Evolutionary conservation across 2,329 filamentous ascomycete species (phyloP).

Genomic region (Phialocephala sp.): DNA sequence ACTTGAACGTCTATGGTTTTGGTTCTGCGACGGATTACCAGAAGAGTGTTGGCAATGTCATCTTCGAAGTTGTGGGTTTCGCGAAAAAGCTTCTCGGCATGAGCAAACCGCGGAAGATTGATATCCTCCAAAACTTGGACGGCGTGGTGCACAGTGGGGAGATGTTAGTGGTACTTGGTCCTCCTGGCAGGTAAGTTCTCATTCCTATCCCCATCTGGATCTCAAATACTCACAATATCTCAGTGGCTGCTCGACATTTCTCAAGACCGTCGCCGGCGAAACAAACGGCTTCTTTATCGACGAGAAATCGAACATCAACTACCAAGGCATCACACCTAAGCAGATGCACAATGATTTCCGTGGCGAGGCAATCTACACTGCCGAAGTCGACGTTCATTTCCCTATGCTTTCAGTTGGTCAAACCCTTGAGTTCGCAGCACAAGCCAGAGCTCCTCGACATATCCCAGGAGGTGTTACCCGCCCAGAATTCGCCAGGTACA

Average conservation of each 20-base stretch:
- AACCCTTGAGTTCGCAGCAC: constrained; percentile 74
- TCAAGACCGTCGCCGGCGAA: constrained; percentile 62
- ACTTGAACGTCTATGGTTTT: constrained; percentile 72
- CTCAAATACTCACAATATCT: background rate
- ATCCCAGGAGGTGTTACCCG: constrained; percentile 64
- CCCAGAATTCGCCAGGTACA: constrained; percentile 51
- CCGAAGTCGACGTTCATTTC: constrained; percentile 77
- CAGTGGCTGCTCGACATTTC: constrained; percentile 63
- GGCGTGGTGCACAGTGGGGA: constrained; percentile 67
- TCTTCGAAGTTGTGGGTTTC: constrained; percentile 53
- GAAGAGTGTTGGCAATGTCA: constrained; percentile 66
- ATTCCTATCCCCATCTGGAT: background rate
- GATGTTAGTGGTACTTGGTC: constrained; percentile 70
- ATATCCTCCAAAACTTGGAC: constrained; percentile 67
- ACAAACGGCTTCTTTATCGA: constrained; percentile 61
- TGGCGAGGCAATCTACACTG: constrained; percentile 73
- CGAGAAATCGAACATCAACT: constrained; percentile 59
- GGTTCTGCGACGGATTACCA: constrained; percentile 74
- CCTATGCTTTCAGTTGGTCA: constrained; percentile 75
- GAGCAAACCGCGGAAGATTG: constrained; percentile 53
- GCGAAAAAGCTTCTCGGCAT: constrained; percentile 57
- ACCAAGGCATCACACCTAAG: constrained; percentile 62
- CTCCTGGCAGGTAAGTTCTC: constrained; percentile 57
- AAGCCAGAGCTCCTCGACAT: constrained; percentile 68
- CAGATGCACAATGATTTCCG: constrained; percentile 59